Evolutionary conservation across 2,329 filamentous ascomycete species (phyloP), one percentile per base, ranked within the genome.

Genomic region (Stemphylium lycopersici): DNA sequence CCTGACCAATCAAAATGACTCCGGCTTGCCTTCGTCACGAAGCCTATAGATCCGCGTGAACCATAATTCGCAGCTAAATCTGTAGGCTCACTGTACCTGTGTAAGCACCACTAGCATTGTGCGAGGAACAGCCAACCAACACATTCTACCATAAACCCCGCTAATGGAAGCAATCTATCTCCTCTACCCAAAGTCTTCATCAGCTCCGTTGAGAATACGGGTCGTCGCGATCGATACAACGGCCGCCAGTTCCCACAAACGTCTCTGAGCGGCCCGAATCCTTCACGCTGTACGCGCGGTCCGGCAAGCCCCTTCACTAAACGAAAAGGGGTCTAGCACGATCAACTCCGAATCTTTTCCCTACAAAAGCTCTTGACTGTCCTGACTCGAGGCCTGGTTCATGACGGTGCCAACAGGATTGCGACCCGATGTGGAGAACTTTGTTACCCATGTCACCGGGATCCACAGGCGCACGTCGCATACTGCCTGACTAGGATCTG

Each of bases 201-300:
- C 22, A 22, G 10, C 38, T 40, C 15, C 13, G 16, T 33, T 15
- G 10, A 31, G 18, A 15, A 4, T 13, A 11, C 41, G 31, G 22
- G 41, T 34, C 42, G 31, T 34, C n/a, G 31, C 31, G 4, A 22
- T 10, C 31, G 31, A 31, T 26, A 44, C 41, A 32, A 13, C 39
- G n/a, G n/a, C 39, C 39, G 26, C 20, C 6, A 24, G 31, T 26
- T 26, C 31, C 42, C 12, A 24, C 32, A 18, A 45, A 34, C 29
- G 42, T 24, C 18, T 8, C 10, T 24, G 12, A 15, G 42, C 45
- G 45, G 45, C 16, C 45, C 45, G 45, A 48, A 45, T 45, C 13
- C 42, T 42, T 13, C 20, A 39, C 39, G 15, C 20, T 49, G 39
- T 11, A 44, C 24, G 32, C 34, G 16, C 32, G 24, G 45, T 53